A percentile compares a stretch with the other conserved stretches of the same genome.
Conservation (phyloP, 163 green algal genomes). For the Prototheca wickerhamii region DNA sequence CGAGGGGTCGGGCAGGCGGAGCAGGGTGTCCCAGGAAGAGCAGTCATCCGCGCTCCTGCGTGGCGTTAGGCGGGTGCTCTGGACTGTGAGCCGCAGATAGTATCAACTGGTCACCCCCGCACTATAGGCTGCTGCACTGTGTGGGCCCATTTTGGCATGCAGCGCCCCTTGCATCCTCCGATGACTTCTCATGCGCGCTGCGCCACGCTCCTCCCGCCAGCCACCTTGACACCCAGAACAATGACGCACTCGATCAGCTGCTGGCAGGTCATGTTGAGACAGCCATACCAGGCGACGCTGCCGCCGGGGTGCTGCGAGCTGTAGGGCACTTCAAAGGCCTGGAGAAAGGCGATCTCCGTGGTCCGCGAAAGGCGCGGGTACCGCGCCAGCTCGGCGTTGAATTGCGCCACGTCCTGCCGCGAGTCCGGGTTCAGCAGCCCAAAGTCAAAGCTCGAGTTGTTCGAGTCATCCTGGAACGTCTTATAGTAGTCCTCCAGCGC, state of each 20-base stretch:
- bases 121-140: not conserved
- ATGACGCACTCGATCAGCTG: not conserved
- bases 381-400: not conserved
- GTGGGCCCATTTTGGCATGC: not conserved
- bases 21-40: not conserved
- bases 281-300: not conserved
- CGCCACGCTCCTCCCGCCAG: not conserved
- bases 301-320: not conserved
- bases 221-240: not conserved
- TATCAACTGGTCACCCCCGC: not conserved
- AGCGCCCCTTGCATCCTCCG: not conserved
- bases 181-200: not conserved
- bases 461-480: not conserved
- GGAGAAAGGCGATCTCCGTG: not conserved
- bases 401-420: too few species aligned
- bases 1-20: conserved; percentile 4
- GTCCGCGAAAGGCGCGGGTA: not conserved
- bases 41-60: conserved; percentile 4
- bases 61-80: not conserved
- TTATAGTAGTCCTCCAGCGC: not conserved
- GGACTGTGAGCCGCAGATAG: not conserved
- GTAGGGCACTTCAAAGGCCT: not conserved
- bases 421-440: too few species aligned
- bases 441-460: too few species aligned
- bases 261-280: not conserved